Evolutionary conservation across 2,329 filamentous ascomycete genomes (phyloP), one percentile per base, ranked within the genome.

Genomic region (Xylariaceae sp.): DNA sequence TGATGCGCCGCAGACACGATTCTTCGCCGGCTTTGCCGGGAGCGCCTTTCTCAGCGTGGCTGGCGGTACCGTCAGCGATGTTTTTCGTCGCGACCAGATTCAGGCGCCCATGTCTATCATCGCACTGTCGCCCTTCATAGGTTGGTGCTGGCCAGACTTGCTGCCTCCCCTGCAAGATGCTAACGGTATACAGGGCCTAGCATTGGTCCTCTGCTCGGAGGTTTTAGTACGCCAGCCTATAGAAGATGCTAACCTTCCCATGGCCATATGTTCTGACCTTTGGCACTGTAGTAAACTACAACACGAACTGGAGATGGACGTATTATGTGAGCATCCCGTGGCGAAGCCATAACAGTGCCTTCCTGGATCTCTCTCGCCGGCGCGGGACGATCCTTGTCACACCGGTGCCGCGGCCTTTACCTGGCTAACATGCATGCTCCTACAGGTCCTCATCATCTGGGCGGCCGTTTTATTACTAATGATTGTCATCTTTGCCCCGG

Each of bases 21-120:
- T 94, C 56, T 70, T 95, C 31, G 73, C 80, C 49, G 84, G 84
- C 3, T 63, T 89, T 21, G 68, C 80, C 1, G 83, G 83, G 3
- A 77, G 72, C 42, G 74, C 77, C 3, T 83, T 83, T 44, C 55
- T 83, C 38, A 74, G 73, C 37, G 86, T 94, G 2, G 83, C 86
- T 0, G 88, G 87, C 25, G 86, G 87, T 10, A 94, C 85, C 0
- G 84, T 94, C 12, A 83, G 86, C 21, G 88, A 94, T 51, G 60
- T 90, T 43, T 92, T 90, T 52, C 63, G 65, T 9, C 69, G 71
- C 29, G 64, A 80, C 37, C 70, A 85, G 43, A 73, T 94, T 36
- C 79, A 81, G 45, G 72, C 73, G 5, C 87, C 88, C 3, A 94
- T 94, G 89, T 80, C 87, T 61, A 64, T 94, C 12, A 93, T 83